Evolutionary conservation across 2,329 filamentous ascomycete genomes (phyloP).

Genomic region (Furcasterigmium furcatum): DNA sequence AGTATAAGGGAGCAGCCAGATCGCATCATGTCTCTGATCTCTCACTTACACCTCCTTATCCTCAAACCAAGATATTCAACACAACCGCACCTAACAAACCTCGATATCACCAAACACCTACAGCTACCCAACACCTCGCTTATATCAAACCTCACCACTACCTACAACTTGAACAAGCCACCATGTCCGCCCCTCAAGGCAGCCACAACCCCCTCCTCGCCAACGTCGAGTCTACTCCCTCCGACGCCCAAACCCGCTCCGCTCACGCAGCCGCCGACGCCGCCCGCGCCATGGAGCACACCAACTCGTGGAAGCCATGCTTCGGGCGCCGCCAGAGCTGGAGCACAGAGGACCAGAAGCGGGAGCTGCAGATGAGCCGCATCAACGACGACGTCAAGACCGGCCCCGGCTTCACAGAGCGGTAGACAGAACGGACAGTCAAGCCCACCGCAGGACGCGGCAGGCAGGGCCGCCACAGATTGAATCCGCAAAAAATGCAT

Average conservation of each 20-base stretch:
- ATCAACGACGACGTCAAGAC: constrained; percentile 27
- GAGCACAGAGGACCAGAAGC: constrained; percentile 51
- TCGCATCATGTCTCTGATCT: too few species aligned
- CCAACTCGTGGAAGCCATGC: constrained; percentile 42
- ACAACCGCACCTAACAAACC: too few species aligned
- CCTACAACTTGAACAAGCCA: too few species aligned
- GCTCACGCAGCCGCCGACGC: constrained; percentile 17
- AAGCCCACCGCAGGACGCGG: neutral
- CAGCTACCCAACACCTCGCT: too few species aligned
- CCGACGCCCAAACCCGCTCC: neutral
- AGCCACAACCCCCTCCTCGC: constrained; percentile 2
- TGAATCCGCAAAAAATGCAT: neutral
- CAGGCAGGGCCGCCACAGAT: constrained; percentile 3
- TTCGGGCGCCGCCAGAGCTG: constrained; percentile 47
- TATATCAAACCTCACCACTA: too few species aligned
- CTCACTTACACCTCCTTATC: too few species aligned
- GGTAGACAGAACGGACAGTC: constrained; percentile 2
- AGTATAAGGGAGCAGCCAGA: too few species aligned
- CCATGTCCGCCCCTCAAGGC: too few species aligned
- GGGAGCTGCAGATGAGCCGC: constrained; percentile 43
- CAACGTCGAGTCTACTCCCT: neutral
- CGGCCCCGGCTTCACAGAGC: constrained; percentile 40
- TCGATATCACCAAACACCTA: too few species aligned
- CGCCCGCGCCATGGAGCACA: constrained; percentile 27
- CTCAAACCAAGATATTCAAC: too few species aligned